These are phyloP conservation scores for Agastache rugosa DNA, from an alignment of 257 asterid species.

Conservation along the genomic window DNA sequence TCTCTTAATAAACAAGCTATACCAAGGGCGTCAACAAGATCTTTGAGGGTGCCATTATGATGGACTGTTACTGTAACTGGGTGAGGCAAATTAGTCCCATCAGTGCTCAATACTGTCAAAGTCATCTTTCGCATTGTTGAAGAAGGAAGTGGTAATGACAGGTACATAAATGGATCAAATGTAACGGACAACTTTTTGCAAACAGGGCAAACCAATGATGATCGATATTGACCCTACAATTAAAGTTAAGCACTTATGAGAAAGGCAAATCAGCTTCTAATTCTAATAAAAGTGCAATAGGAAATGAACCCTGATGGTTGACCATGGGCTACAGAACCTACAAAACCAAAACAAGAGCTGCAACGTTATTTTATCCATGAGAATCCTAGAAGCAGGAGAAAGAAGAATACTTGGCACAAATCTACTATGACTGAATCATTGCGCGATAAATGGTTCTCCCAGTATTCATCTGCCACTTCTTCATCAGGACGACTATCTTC, in stretches of 20 bases:
- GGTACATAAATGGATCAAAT: constrained; percentile 76
- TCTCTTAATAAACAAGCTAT: constrained; percentile 58
- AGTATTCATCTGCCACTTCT: constrained; percentile 72
- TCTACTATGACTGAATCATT: constrained; percentile 76
- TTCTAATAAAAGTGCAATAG: constrained; percentile 17
- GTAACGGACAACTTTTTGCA: constrained; percentile 63
- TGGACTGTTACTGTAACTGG: constrained; percentile 63
- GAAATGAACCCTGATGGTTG: constrained; percentile 14
- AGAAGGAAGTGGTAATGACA: constrained; percentile 74
- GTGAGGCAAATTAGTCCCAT: constrained; percentile 51
- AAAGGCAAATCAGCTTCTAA: constrained; percentile 21
- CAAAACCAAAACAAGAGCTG: constrained; percentile 9
- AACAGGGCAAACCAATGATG: constrained; percentile 67
- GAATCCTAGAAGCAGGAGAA: constrained; percentile 23
- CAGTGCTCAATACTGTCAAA: constrained; percentile 58
- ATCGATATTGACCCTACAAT: constrained; percentile 76
- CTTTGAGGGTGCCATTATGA: constrained; percentile 54
- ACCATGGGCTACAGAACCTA: constrained; percentile 16
- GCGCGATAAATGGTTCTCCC: constrained; percentile 71
- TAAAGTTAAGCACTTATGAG: constrained; percentile 30
- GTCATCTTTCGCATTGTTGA: constrained; percentile 57
- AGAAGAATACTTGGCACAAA: constrained; percentile 59
- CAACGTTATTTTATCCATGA: constrained; percentile 3
- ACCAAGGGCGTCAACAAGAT: constrained; percentile 59
- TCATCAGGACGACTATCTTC: constrained; percentile 61